Percentiles rank a stretch among this genome's conserved stretches.
phyloP scores from a whole-genome alignment of 2,329 filamentous ascomycete species.

The Beauveria caledonica region DNA sequence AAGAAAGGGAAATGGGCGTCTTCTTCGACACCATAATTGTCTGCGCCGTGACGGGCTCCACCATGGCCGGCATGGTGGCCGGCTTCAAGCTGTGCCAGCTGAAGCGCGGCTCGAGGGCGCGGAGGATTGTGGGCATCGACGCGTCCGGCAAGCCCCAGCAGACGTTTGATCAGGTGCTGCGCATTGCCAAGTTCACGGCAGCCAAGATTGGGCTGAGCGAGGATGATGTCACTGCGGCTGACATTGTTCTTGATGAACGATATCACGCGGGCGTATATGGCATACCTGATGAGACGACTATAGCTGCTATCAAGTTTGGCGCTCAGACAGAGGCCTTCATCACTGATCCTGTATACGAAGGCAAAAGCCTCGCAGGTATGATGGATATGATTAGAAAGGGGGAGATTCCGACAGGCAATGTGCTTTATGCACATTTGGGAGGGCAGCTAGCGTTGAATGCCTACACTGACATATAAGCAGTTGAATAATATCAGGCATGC shows the following conservation, averaged over 20 bases:
- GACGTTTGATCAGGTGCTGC: conserved; percentile 56
- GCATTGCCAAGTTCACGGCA: conserved; percentile 57
- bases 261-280: conserved; percentile 64
- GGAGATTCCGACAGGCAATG: conserved; percentile 55
- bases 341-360: conserved; percentile 69
- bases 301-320: conserved; percentile 60
- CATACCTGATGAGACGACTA: conserved; percentile 55
- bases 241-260: conserved; percentile 50
- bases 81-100: conserved; percentile 59
- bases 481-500: background rate
- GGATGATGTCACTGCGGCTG: conserved; percentile 51
- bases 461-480: conserved; percentile 36
- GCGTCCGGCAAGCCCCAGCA: conserved; percentile 35
- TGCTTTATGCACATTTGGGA: conserved; percentile 64
- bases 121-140: conserved; percentile 59
- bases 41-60: conserved; percentile 63
- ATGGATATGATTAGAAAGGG: conserved; percentile 57
- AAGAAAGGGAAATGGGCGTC: conserved; percentile 52
- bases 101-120: conserved; percentile 30
- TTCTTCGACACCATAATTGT: conserved; percentile 63
- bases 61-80: conserved; percentile 63
- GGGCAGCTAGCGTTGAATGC: conserved; percentile 63
- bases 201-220: conserved; percentile 52
- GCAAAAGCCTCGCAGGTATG: conserved; percentile 66
- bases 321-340: conserved; percentile 64